A percentile compares a stretch with the other conserved stretches of the same genome.
Conservation (phyloP, 2,329 filamentous ascomycete species). For the Coniochaeta sp. region DNA sequence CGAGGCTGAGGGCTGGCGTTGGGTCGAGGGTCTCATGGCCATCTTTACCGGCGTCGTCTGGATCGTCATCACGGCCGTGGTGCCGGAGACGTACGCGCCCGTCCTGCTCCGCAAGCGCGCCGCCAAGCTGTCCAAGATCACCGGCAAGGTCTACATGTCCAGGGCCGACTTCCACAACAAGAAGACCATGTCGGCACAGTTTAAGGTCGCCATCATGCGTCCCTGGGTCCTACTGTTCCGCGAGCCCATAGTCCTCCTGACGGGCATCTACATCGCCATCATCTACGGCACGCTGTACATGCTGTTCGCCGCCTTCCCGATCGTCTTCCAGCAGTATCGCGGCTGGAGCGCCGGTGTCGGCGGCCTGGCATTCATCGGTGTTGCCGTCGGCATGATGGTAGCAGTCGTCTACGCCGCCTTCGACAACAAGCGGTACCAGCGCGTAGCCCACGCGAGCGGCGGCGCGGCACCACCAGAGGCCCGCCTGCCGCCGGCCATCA, state of each 20-base stretch:
- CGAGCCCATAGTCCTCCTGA: slow-evolving; percentile 62
- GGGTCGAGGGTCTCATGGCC: slow-evolving; percentile 60
- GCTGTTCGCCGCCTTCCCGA: slow-evolving; percentile 53
- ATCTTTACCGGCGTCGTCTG: slow-evolving; percentile 56
- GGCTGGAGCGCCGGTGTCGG: slow-evolving; percentile 53
- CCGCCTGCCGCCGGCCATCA: slow-evolving; percentile 51
- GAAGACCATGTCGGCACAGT: slow-evolving; percentile 38
- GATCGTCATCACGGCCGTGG: slow-evolving; percentile 39
- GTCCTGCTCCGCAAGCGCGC: slow-evolving; percentile 48
- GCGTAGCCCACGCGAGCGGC: slow-evolving; percentile 30
- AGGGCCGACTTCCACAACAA: slow-evolving; percentile 33
- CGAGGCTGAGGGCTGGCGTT: slow-evolving; percentile 58
- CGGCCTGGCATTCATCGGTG: slow-evolving; percentile 60
- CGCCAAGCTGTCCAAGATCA: slow-evolving; percentile 38
- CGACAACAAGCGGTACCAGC: slow-evolving; percentile 47
- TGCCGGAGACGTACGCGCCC: slow-evolving; percentile 56
- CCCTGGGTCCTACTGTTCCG: slow-evolving; percentile 63
- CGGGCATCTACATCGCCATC: slow-evolving; percentile 60
- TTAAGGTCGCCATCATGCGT: slow-evolving; percentile 50
- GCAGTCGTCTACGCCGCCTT: slow-evolving; percentile 47
- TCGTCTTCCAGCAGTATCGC: slow-evolving; percentile 55
- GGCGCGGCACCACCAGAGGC: slow-evolving; percentile 60
- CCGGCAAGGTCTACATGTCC: slow-evolving; percentile 48
- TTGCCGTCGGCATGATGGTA: slow-evolving; percentile 57
- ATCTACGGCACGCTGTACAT: slow-evolving; percentile 51